These are phyloP conservation scores for Orbilia ellipsospora DNA, from an alignment of 2,329 filamentous ascomycete genomes.

Conservation along the genomic window DNA sequence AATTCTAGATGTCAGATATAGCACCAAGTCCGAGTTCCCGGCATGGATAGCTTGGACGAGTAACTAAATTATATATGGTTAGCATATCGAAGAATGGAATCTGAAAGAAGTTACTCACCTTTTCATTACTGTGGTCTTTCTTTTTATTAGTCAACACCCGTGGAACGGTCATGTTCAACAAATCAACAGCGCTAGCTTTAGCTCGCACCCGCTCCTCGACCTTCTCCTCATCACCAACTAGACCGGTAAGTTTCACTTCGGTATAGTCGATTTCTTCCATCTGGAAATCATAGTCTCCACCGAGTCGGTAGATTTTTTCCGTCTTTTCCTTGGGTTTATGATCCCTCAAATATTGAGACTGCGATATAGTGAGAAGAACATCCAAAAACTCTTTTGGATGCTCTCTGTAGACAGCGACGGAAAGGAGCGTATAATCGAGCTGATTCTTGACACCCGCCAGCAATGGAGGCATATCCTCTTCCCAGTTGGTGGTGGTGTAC, in stretches of 20 bases:
- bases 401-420: conserved; percentile 74
- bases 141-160: conserved; percentile 56
- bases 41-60: conserved; percentile 2
- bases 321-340: conserved; percentile 65
- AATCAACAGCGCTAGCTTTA: not conserved
- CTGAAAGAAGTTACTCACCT: not conserved
- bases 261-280: conserved; percentile 56
- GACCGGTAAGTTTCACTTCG: conserved; percentile 59
- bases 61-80: not conserved
- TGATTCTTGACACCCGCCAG: conserved; percentile 67
- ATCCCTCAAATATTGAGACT: conserved; percentile 73
- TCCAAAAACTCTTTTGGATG: conserved; percentile 67
- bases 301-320: conserved; percentile 34
- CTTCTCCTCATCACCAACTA: conserved; percentile 49
- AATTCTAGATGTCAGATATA: conserved; percentile 25
- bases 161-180: conserved; percentile 23
- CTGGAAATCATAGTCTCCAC: conserved; percentile 61
- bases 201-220: conserved; percentile 23
- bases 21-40: not conserved
- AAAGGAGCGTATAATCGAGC: conserved; percentile 68
- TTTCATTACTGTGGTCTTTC: conserved; percentile 55
- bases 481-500: conserved; percentile 33
- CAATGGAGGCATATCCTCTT: conserved; percentile 74
- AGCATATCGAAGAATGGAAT: not conserved
- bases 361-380: conserved; percentile 75